These are phyloP conservation scores for Heliosperma pusillum DNA, from an alignment of 148 eudicot genomes.

Conservation along the genomic window DNA sequence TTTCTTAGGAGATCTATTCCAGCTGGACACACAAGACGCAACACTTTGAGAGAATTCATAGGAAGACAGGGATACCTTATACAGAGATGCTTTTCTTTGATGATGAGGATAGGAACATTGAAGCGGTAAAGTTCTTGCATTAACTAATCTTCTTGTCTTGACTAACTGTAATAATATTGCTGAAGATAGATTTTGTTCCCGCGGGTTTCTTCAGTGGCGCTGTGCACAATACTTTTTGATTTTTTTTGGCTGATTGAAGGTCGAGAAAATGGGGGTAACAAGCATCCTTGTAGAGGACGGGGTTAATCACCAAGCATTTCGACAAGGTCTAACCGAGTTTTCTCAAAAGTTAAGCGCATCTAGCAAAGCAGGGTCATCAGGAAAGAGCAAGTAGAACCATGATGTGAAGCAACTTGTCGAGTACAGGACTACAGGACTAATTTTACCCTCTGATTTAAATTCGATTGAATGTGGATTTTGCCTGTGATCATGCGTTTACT, in stretches of 20 bases:
- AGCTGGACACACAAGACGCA: conserved; percentile 98
- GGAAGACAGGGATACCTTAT: conserved; percentile 72
- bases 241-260: conserved; percentile 28
- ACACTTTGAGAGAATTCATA: conserved; percentile 77
- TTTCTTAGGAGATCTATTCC: conserved; percentile 77
- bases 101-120: conserved; percentile 84
- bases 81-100: conserved; percentile 92
- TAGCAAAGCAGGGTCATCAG: conserved; percentile 32
- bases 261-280: conserved; percentile 73
- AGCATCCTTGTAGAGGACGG: conserved; percentile 67
- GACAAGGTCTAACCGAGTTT: conserved; percentile 59
- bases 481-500: background rate
- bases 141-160: conserved; percentile 3
- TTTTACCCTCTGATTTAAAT: background rate
- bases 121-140: conserved; percentile 41
- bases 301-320: conserved; percentile 60
- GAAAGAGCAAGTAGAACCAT: conserved; percentile 26
- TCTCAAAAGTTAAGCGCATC: conserved; percentile 36
- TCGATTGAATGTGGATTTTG: background rate
- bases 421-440: background rate
- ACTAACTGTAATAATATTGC: background rate
- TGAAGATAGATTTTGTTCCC: background rate
- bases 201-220: background rate
- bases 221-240: background rate
- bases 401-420: conserved; percentile 5